Evolutionary conservation across 345 rosid species (phyloP), one percentile per base, ranked within the genome.

Genomic region (Euphorbia lathyris): DNA sequence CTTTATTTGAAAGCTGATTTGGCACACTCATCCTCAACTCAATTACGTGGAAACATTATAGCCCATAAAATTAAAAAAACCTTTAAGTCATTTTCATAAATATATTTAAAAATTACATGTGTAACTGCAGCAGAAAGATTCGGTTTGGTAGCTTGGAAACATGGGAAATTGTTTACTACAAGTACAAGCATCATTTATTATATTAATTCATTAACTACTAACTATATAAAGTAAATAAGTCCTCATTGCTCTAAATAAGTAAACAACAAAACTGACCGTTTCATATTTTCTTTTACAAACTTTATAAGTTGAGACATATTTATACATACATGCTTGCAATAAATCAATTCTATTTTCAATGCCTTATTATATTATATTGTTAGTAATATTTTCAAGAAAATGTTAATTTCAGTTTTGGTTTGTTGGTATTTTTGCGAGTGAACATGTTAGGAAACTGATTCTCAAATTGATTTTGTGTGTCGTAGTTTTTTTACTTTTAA

Each of bases 111-210:
- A 5, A 32, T 17, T 60, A 23, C 43, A 67, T 9, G 45, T 48
- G 67, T 53, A 70, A 64, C 62, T 51, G 66, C 78, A 84, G 75
- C 77, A 78, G 51, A 74, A 84, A 82, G 90, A 89, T 86, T 87
- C 86, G 81, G 70, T 67, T 55, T 79, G 84, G 72, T 79, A 80
- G 69, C 90, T 87, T 89, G 79, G 78, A 76, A 79, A 76, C 80
- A 72, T 76, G 79, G 86, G 87, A 86, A 84, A 82, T 83, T 83
- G 92, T 86, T 89, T 74, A 80, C 87, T 83, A 83, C 88, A 87
- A 89, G 92, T 79, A 82, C 76, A 82, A 72, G 85, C 87, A 81
- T 86, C 79, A 74, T 71, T 20, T 58, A 34, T 19, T 16, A 7
- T 6, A 40, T 40, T 40, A 9, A 58, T 52, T 36, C 19, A 34